phyloP scores from a whole-genome alignment of 352 stramenopile species.

The Thalassiosira mediterranea region DNA sequence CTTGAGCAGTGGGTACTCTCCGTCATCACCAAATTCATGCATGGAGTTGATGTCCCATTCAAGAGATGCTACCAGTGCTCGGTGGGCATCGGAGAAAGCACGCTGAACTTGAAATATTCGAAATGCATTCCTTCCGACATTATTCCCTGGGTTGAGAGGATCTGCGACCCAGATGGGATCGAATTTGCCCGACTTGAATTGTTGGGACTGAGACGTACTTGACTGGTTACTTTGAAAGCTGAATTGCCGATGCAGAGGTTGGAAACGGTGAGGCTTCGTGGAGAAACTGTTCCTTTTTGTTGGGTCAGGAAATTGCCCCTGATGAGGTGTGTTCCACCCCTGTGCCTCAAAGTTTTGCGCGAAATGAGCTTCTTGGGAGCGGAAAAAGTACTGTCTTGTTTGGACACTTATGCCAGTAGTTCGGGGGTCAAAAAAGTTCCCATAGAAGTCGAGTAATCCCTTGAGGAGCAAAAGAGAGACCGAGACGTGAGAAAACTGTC shows the following conservation, averaged over 20 bases:
- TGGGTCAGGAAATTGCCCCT: conserved; percentile 37
- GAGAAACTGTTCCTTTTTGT: conserved; percentile 36
- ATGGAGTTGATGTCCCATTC: conserved; percentile 81
- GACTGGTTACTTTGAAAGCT: conserved; percentile 41
- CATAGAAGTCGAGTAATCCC: conserved; percentile 97
- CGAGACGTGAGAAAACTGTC: no score
- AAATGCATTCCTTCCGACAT: conserved; percentile 95
- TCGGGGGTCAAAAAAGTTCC: conserved; percentile 87
- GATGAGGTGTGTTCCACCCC: no score
- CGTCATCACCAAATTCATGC: conserved; percentile 57
- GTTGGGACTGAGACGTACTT: conserved; percentile 6
- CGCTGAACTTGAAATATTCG: conserved; percentile 86
- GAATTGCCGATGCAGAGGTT: conserved; percentile 40
- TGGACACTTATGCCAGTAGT: conserved; percentile 76
- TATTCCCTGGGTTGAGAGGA: conserved; percentile 92
- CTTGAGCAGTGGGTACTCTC: conserved; percentile 76
- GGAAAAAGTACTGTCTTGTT: conserved; percentile 76
- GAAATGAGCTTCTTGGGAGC: no score
- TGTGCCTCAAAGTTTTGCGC: no score
- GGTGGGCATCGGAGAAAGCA: conserved; percentile 82
- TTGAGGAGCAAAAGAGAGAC: no score
- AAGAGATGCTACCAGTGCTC: conserved; percentile 75
- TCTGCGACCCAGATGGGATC: conserved; percentile 95
- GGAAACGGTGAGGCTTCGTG: conserved; percentile 34
- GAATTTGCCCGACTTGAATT: conserved; percentile 67